Evolutionary conservation across 2,329 filamentous ascomycete species (phyloP).

Genomic region (Xylaria sp.): DNA sequence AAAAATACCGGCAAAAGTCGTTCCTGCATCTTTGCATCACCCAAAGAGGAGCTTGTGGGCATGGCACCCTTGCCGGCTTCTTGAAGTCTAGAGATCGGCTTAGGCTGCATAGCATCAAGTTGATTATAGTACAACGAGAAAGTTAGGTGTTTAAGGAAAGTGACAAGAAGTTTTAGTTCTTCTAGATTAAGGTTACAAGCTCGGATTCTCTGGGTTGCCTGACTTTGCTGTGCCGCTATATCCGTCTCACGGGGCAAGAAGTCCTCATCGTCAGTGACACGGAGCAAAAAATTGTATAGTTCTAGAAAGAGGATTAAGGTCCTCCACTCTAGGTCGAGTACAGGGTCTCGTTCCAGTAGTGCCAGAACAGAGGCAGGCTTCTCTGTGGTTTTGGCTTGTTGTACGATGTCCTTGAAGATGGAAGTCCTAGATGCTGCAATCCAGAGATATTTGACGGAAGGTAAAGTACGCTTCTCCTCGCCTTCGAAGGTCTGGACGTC

Average conservation of each 20-base stretch:
- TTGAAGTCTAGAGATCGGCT: constrained; percentile 32
- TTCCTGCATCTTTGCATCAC: constrained; percentile 26
- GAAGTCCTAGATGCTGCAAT: constrained; percentile 57
- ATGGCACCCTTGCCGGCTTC: constrained; percentile 33
- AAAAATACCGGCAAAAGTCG: constrained; percentile 56
- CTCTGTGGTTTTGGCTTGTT: constrained; percentile 37
- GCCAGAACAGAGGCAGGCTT: constrained; percentile 34
- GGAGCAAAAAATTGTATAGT: constrained; percentile 88
- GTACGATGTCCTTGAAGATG: constrained; percentile 46
- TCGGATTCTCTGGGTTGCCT: constrained; percentile 55
- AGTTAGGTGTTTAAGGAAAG: constrained; percentile 87
- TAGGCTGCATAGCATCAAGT: constrained; percentile 57
- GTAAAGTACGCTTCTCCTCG: constrained; percentile 51
- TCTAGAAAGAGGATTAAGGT: constrained; percentile 90
- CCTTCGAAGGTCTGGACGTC: constrained; percentile 55
- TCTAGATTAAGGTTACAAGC: constrained; percentile 71
- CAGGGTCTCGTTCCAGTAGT: constrained; percentile 40
- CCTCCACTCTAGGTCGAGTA: constrained; percentile 76
- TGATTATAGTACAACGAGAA: constrained; percentile 89
- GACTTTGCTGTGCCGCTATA: constrained; percentile 45
- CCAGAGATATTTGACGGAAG: constrained; percentile 87
- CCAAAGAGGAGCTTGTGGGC: constrained; percentile 13
- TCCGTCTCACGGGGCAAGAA: constrained; percentile 72
- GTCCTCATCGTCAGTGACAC: constrained; percentile 95
- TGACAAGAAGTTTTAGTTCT: constrained; percentile 76